Evolutionary conservation across 2,329 filamentous ascomycete genomes (phyloP), one percentile per base, ranked within the genome.

Genomic region (Xylaria sp.): DNA sequence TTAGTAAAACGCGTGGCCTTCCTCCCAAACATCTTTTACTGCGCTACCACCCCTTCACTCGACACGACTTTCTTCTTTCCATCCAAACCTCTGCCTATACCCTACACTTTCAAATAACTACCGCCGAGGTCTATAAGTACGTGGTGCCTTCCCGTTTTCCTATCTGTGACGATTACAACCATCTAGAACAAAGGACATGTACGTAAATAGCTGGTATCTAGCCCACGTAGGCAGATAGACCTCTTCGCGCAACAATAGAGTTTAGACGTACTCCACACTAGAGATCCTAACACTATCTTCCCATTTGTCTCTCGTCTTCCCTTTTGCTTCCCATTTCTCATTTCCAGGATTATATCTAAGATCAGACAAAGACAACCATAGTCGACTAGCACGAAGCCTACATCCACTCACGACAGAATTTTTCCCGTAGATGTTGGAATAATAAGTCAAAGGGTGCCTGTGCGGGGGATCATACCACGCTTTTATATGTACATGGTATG

Each of bases 281-380:
- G n/a, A n/a, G n/a, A n/a, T n/a, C n/a, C n/a, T n/a, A n/a, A n/a
- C n/a, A n/a, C n/a, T n/a, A n/a, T n/a, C 48, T 56, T 63, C 36
- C 48, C 50, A 46, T 56, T 8, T 41, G 36, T 20, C 55, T 63
- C n/a, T 28, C 50, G 39, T 46, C n/a, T 41, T 45, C 28, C 55
- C 8, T 36, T 53, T 46, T 13, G 5, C 53, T 58, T 58, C 12
- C 23, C 53, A 59, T 45, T 45, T 53, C 9, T 9, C 28, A 53
- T 52, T 52, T n/a, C 62, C 3, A 36, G 34, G 59, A 45, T 53
- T 46, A 7, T 6, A 53, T 46, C 28, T 56, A 55, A 60, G 56
- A 60, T 65, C 63, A 65, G 63, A 65, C 36, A 46, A 48, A 36
- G 56, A 65, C 36, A 55, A 46, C 56, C 39, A 65, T 55, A 39